These are phyloP conservation scores for Trichoderma polysporum DNA, from an alignment of 2,329 filamentous ascomycete species.

Conservation along the genomic window DNA sequence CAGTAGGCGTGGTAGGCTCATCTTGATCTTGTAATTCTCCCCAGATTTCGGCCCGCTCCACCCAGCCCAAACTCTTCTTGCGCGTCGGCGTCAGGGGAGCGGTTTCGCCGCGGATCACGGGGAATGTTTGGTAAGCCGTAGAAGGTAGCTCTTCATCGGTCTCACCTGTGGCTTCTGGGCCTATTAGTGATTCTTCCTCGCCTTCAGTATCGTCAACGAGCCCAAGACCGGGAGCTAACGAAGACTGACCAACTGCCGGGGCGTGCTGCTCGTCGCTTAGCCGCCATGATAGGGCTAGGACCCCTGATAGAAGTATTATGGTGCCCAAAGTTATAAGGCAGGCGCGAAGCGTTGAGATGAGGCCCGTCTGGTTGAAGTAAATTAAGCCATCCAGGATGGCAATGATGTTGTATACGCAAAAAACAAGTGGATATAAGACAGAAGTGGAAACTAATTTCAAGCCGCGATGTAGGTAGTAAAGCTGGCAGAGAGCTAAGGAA, in stretches of 20 bases:
- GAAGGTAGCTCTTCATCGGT: constrained; percentile 39
- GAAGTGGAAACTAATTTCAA: constrained; percentile 94
- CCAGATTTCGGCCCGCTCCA: constrained; percentile 81
- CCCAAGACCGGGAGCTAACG: constrained; percentile 78
- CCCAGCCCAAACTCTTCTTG: constrained; percentile 54
- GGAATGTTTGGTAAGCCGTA: constrained; percentile 50
- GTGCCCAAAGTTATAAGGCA: constrained; percentile 85
- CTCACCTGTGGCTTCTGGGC: constrained; percentile 45
- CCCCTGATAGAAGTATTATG: constrained; percentile 78
- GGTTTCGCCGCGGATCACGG: constrained; percentile 38
- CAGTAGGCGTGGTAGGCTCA: constrained; percentile 40
- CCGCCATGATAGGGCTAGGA: constrained; percentile 90
- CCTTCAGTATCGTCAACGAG: constrained; percentile 69
- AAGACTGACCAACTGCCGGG: constrained; percentile 62
- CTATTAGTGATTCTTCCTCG: constrained; percentile 58
- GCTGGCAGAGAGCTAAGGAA: constrained; percentile 77
- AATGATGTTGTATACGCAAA: constrained; percentile 99
- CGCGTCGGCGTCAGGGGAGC: constrained; percentile 42
- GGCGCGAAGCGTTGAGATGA: constrained; percentile 73
- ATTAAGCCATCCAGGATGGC: constrained; percentile 96
- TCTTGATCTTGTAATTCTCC: constrained; percentile 79
- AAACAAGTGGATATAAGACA: constrained; percentile 93
- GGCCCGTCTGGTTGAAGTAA: constrained; percentile 87
- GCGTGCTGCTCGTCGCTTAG: constrained; percentile 73
- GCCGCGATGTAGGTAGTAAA: constrained; percentile 93